Evolutionary conservation across 2,329 filamentous ascomycete species (phyloP), one percentile per base, ranked within the genome.

Genomic region (Alternaria brassicicola): DNA sequence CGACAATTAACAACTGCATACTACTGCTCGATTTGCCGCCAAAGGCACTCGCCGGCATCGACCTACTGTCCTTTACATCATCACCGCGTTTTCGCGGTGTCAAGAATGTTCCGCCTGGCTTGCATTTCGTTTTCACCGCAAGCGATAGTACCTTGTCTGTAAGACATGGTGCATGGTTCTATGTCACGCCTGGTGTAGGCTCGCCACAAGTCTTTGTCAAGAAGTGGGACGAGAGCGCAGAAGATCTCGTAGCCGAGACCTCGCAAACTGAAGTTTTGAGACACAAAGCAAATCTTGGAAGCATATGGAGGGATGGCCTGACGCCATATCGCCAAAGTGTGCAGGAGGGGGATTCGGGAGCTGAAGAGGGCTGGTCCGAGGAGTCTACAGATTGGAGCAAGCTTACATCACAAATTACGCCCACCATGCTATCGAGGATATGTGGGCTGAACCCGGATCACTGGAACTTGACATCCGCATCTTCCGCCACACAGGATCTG

Each of bases 111-210:
- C 84, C 86, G 0, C 67, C 77, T 2, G 86, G 86, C 41, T 81
- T 83, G 69, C 87, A 89, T 69, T 88, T 89, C 63, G 74, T 87
- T 17, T 89, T 88, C 69, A 85, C 82, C 0, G 83, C 85, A 23
- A 82, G 83, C 19, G 86, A 84, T 54, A 80, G 82, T 48, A 84
- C 83, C 3, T 79, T 87, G 13, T 88, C 86, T 0, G 78, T 88
- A 26, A 81, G 87, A n/a, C 82, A 85, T 56, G 87, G 87, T 9
- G 79, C 83, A 31, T 89, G 87, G 87, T 85, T 88, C 68, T 79
- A 82, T 47, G 78, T 88, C 21, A 76, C 78, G 21, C 78, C 79
- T 26, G 71, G 75, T 35, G 61, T 64, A 36, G 67, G 69, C 17
- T 73, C 76, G 19, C 65, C 69, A 2, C 72, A 81, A 42, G 77